Evolutionary conservation across 495 filamentous ascomycete species (phyloP).

Genomic region (Penicillium desertorum): DNA sequence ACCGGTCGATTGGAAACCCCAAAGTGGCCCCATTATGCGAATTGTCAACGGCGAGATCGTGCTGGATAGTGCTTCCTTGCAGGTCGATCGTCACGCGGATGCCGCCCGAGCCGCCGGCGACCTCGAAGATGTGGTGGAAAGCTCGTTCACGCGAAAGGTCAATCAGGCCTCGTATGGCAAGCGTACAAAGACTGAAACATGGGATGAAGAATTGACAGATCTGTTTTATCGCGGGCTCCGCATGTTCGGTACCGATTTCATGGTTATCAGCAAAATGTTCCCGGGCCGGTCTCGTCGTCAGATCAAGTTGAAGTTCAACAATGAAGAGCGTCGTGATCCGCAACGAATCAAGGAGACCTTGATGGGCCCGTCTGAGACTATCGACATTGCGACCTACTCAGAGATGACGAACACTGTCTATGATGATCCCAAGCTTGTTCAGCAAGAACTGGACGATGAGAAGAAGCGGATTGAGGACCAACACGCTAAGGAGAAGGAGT

Average conservation of each 20-base stretch:
- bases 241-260: slow-evolving; percentile 93
- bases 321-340: slow-evolving; percentile 80
- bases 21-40: slow-evolving; percentile 57
- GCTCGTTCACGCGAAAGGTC: slow-evolving; percentile 74
- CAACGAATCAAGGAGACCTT: slow-evolving; percentile 67
- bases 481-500: slow-evolving; percentile 58
- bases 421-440: slow-evolving; percentile 54
- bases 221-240: slow-evolving; percentile 79
- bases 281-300: slow-evolving; percentile 69
- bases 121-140: slow-evolving; percentile 65
- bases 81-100: slow-evolving; percentile 74
- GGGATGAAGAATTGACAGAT: slow-evolving; percentile 76
- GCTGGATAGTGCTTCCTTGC: slow-evolving; percentile 71
- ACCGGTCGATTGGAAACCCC: slow-evolving; percentile 25
- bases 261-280: slow-evolving; percentile 82
- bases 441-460: slow-evolving; percentile 70
- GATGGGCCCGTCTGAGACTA: slow-evolving; percentile 54
- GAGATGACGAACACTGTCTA: slow-evolving; percentile 57
- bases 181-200: slow-evolving; percentile 66
- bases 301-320: slow-evolving; percentile 90
- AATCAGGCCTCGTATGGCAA: slow-evolving; percentile 74
- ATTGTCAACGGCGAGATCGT: slow-evolving; percentile 85
- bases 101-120: slow-evolving; percentile 60
- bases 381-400: slow-evolving; percentile 68
- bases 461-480: slow-evolving; percentile 63